Percentiles rank a stretch among this genome's conserved stretches.
Evolutionary conservation across 2,329 filamentous ascomycete genomes (phyloP).

Genomic region (Calonectria hawksworthii): DNA sequence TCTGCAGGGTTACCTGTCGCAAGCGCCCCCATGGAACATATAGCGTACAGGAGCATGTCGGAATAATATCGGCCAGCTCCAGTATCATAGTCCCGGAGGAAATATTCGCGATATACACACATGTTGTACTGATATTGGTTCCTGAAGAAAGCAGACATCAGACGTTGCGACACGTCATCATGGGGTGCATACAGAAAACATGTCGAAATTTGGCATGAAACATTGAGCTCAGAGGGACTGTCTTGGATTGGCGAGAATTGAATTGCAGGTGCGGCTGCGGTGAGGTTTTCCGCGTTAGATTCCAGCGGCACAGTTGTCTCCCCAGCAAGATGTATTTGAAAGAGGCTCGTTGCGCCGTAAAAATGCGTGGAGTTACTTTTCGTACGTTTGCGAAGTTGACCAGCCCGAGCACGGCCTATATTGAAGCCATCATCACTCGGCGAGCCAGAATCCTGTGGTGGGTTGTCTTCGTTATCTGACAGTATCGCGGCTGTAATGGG

Average conservation of each 20-base stretch:
- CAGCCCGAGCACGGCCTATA: conserved; percentile 48
- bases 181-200: conserved; percentile 56
- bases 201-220: conserved; percentile 28
- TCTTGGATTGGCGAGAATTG: neutral
- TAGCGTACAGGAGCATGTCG: conserved; percentile 61
- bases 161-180: conserved; percentile 57
- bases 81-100: conserved; percentile 62
- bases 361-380: conserved; percentile 59
- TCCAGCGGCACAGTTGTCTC: conserved; percentile 26
- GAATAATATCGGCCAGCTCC: conserved; percentile 63
- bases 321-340: conserved; percentile 52
- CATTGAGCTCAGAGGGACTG: conserved; percentile 11
- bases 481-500: conserved; percentile 41
- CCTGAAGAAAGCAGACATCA: conserved; percentile 64
- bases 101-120: conserved; percentile 65
- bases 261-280: neutral
- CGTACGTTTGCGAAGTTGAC: conserved; percentile 46
- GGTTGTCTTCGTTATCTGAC: conserved; percentile 29
- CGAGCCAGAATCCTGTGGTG: conserved; percentile 30
- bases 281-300: neutral
- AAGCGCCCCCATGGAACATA: conserved; percentile 62
- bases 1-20: conserved; percentile 55
- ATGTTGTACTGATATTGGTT: conserved; percentile 63
- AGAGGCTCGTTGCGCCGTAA: conserved; percentile 63
- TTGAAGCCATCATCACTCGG: conserved; percentile 44